Evolutionary conservation across 352 stramenopile species (phyloP).

Genomic region (Lagenidium sp.): DNA sequence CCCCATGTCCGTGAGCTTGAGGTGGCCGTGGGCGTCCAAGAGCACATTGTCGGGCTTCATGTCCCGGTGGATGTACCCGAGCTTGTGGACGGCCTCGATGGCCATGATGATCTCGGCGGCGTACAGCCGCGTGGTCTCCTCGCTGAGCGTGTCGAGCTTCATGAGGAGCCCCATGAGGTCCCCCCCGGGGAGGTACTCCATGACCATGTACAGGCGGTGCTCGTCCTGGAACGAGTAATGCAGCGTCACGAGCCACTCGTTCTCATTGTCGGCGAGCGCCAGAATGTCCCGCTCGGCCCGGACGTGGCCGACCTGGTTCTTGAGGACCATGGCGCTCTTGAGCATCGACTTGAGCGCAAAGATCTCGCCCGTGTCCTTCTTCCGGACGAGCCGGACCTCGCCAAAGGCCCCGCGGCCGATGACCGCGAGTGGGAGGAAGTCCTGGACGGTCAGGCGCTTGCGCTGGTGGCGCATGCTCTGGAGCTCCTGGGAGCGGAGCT

Average conservation of each 20-base stretch:
- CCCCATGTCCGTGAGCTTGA: slow-evolving; percentile 99
- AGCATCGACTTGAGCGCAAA: slow-evolving; percentile 91
- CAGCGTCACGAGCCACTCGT: slow-evolving; percentile 95
- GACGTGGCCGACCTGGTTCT: slow-evolving; percentile 95
- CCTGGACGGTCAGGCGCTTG: slow-evolving; percentile 74
- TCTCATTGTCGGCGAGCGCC: slow-evolving; percentile 90
- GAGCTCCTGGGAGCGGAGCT: slow-evolving; percentile 66
- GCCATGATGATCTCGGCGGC: slow-evolving; percentile 97
- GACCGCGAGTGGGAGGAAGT: slow-evolving; percentile 96
- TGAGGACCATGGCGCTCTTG: slow-evolving; percentile 88
- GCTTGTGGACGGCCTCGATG: slow-evolving; percentile 96
- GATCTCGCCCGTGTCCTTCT: slow-evolving; percentile 77
- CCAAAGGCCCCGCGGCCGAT: slow-evolving; percentile 99
- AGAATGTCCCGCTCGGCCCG: slow-evolving; percentile 97
- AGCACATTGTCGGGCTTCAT: slow-evolving; percentile 98
- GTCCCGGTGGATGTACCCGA: slow-evolving; percentile 99
- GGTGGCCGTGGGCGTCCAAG: slow-evolving; percentile 95
- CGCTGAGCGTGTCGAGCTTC: slow-evolving; percentile 94
- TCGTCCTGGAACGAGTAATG: slow-evolving; percentile 97
- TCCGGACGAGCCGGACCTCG: slow-evolving; percentile 90
- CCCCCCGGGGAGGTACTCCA: slow-evolving; percentile 98
- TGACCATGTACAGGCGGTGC: slow-evolving; percentile 89
- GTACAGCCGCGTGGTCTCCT: slow-evolving; percentile 91
- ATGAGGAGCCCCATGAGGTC: slow-evolving; percentile 99
- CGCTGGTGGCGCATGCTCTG: slow-evolving; percentile 74